Conservation (phyloP, 306 rosid genomes). For the Inga laurina region DNA sequence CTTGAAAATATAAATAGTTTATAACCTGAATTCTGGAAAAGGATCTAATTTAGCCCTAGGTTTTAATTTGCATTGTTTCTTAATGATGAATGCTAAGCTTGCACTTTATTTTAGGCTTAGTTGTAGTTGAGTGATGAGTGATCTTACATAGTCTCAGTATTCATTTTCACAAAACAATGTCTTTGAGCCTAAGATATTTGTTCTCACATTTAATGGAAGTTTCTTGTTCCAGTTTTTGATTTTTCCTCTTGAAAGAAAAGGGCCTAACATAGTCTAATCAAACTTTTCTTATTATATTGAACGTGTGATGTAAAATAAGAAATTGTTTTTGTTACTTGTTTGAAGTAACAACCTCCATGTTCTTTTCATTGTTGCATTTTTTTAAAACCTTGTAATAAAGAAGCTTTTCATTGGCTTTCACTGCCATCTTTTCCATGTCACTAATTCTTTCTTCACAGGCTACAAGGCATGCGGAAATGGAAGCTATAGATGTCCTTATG, state of each 20-base stretch:
- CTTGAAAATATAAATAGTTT: neutral
- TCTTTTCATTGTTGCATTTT: neutral
- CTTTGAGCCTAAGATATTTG: neutral
- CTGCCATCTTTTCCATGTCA: neutral
- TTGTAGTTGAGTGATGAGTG: neutral
- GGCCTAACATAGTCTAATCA: neutral
- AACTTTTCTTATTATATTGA: neutral
- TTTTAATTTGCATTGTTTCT: neutral
- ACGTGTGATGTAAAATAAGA: neutral
- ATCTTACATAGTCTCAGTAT: neutral
- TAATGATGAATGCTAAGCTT: neutral
- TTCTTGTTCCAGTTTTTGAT: neutral
- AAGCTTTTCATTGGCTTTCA: neutral
- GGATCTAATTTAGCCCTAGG: neutral
- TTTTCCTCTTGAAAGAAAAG: slow-evolving; percentile 14
- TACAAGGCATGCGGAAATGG: slow-evolving; percentile 98
- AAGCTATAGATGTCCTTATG: slow-evolving; percentile 78
- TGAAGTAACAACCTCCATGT: neutral
- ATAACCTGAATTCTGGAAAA: neutral
- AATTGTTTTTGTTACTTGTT: neutral
- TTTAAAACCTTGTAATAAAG: neutral
- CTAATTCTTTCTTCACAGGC: slow-evolving; percentile 56
- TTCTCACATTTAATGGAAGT: neutral
- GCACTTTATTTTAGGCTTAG: neutral
- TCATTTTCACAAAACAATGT: neutral